Base-by-base conservation (phyloP, 257 asterid species). In the Galeopsis tetrahit region DNA sequence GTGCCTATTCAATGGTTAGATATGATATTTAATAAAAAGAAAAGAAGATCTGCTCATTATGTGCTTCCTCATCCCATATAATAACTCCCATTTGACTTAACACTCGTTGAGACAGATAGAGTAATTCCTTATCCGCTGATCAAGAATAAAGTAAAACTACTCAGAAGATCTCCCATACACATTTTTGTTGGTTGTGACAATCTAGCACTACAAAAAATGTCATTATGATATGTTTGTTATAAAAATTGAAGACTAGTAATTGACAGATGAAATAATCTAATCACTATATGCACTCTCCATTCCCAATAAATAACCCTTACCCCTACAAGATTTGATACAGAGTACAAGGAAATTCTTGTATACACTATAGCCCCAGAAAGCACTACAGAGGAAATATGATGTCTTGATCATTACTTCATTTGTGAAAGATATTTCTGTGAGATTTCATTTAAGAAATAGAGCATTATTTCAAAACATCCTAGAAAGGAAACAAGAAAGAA, bases 41-140 rank as follows among this genome's bases (percentile, higher is more conserved):
- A 11, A 46, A n/a, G 4, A 66, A 66, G 34, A 66, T 46, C 33
- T 32, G 7, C 71, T 46, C 59, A 42, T 46, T 63, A 65, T 43
- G 14, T 13, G 52, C 43, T 28, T 46, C 15, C 53, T 17, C 38
- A 9, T 21, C 55, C 55, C 31, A 17, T 40, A 9, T 10, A 15
- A 40, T 15, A 21, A 40, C 14, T 21, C 17, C 59, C 71, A 33
- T n/a, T 49, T 49, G 36, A 67, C 62, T 49, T 13, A 28, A 67
- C 33, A 49, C 38, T 49, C 61, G 7, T 14, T 49, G 62, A 48
- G 60, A 4, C 10, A 10, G 62, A 3, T 13, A 48, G 55, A 48
- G 17, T 48, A 48, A 48, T 13, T 48, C n/a, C 7, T 48, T 11
- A 13, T 48, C 21, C 36, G 48, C 1, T 34, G 62, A 51, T 49